Percentiles rank a stretch among this genome's conserved stretches.
phyloP scores from a whole-genome alignment of 352 stramenopile genomes.

The Halophytophthora batemanensis region DNA sequence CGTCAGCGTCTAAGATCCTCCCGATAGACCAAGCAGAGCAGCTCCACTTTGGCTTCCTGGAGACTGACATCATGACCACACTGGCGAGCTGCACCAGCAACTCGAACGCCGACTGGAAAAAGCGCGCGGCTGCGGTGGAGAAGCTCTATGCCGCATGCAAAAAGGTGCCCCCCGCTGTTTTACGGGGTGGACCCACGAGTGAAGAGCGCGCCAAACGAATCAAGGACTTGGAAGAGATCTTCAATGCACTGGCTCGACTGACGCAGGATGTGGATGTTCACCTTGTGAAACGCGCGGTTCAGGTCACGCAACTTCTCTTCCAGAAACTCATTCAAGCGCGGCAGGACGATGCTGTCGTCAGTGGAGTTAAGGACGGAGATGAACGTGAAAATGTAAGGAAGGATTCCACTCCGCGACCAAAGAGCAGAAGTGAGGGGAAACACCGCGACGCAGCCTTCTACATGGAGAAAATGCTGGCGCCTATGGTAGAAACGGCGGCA shows the following conservation, averaged over 20 bases:
- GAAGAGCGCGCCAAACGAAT: constrained; percentile 9
- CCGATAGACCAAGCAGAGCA: constrained; percentile 2
- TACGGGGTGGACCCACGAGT: constrained; percentile 17
- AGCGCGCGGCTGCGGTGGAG: constrained; percentile 50
- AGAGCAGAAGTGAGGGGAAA: not conserved
- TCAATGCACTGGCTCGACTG: constrained; percentile 46
- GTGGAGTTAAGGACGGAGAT: constrained; percentile 2
- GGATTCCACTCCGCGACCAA: not conserved
- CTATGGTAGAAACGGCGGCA: constrained; percentile 51
- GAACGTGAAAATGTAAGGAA: not conserved
- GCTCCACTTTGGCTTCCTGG: constrained; percentile 49
- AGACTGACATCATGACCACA: constrained; percentile 29
- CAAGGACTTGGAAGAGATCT: constrained; percentile 29
- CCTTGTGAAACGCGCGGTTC: constrained; percentile 60
- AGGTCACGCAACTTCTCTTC: constrained; percentile 56
- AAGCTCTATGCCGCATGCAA: constrained; percentile 44
- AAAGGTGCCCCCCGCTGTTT: constrained; percentile 17
- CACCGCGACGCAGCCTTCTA: constrained; percentile 16
- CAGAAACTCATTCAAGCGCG: constrained; percentile 30
- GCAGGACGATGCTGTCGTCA: constrained; percentile 3
- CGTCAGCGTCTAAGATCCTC: constrained; percentile 21
- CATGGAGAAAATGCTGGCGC: constrained; percentile 42
- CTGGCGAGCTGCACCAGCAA: constrained; percentile 39
- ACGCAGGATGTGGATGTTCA: constrained; percentile 67
- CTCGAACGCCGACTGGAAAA: constrained; percentile 77